Percentiles rank a stretch among this genome's conserved stretches.
Conservation (phyloP, 2,329 filamentous ascomycete species). For the Calonectria naviculata region DNA sequence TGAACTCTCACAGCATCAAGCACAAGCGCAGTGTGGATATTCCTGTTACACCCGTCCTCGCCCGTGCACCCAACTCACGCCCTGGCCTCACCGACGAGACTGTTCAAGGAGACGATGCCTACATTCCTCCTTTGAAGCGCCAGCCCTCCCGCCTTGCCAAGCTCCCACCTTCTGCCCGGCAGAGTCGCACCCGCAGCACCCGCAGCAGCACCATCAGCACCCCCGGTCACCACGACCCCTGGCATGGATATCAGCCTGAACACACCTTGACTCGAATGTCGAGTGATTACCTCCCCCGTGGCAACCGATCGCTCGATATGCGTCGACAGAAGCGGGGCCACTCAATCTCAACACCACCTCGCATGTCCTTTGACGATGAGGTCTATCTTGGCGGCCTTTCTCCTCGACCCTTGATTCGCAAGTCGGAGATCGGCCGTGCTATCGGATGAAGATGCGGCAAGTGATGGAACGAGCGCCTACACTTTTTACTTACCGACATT, state of each 20-base stretch:
- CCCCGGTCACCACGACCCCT: conserved; percentile 54
- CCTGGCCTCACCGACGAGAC: conserved; percentile 71
- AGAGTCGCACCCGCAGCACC: conserved; percentile 55
- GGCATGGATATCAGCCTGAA: conserved; percentile 51
- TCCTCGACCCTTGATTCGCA: conserved; percentile 58
- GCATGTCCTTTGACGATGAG: conserved; percentile 60
- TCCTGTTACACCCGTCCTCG: conserved; percentile 63
- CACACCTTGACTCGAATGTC: conserved; percentile 45
- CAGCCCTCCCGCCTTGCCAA: conserved; percentile 67
- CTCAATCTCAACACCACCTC: conserved; percentile 52
- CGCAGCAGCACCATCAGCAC: conserved; percentile 57
- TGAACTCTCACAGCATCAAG: conserved; percentile 42
- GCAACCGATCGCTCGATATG: conserved; percentile 36
- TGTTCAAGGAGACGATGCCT: conserved; percentile 70
- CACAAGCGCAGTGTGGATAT: conserved; percentile 57
- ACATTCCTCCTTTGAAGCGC: conserved; percentile 63
- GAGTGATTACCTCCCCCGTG: conserved; percentile 42
- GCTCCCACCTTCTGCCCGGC: conserved; percentile 49
- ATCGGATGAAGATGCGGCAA: conserved; percentile 56
- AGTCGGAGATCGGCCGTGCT: conserved; percentile 63
- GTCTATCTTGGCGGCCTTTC: conserved; percentile 57
- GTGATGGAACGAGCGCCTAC: conserved; percentile 11
- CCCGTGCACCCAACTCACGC: conserved; percentile 71
- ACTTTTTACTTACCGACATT: conserved; percentile 20
- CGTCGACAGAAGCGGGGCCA: conserved; percentile 50